These are phyloP conservation scores for Vicia villosa DNA, from an alignment of 306 rosid genomes.

Conservation along the genomic window DNA sequence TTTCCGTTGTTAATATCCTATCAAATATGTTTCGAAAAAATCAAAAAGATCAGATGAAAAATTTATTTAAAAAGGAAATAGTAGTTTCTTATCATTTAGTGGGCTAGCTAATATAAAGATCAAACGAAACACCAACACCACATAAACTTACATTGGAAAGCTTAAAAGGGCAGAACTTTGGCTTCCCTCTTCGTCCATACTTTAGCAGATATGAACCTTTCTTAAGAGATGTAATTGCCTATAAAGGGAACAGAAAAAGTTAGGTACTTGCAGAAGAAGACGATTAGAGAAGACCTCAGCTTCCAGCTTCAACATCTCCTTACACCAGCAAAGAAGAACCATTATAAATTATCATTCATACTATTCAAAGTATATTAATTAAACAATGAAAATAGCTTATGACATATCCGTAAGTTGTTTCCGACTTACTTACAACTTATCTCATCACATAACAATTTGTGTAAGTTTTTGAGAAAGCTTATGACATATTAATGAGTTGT, in stretches of 20 bases:
- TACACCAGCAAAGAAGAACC: background rate
- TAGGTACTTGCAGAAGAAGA: conserved; percentile 16
- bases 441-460: background rate
- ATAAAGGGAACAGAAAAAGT: conserved; percentile 31
- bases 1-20: conserved; percentile 2
- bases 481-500: background rate
- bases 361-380: background rate
- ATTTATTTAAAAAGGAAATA: background rate
- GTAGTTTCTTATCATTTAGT: conserved; percentile 19
- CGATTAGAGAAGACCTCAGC: conserved; percentile 24
- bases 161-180: conserved; percentile 93
- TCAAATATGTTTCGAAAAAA: background rate
- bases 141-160: conserved; percentile 79
- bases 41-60: background rate
- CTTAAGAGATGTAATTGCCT: conserved; percentile 90
- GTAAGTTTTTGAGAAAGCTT: background rate
- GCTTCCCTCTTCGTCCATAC: conserved; percentile 96
- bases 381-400: conserved; percentile 5
- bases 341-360: background rate
- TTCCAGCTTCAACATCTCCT: conserved; percentile 25
- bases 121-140: conserved; percentile 29
- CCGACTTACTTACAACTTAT: background rate
- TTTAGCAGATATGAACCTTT: conserved; percentile 89
- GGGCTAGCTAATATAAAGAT: conserved; percentile 10
- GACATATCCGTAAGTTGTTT: background rate